These are phyloP conservation scores for Botrytis medusae DNA, from an alignment of 2,329 filamentous ascomycete genomes.

Conservation along the genomic window DNA sequence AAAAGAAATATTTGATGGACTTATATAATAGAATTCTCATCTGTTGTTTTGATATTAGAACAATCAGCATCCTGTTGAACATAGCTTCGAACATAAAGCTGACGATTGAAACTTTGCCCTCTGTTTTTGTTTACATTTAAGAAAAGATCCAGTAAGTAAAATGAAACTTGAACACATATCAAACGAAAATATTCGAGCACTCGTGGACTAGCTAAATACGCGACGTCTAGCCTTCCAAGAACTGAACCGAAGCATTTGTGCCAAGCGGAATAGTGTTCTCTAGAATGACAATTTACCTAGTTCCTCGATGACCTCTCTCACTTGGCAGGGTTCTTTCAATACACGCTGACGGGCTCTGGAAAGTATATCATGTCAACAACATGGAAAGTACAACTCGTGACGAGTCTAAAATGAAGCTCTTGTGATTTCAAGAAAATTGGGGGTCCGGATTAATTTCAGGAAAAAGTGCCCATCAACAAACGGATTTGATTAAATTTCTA, in stretches of 20 bases:
- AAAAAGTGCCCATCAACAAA: neutral
- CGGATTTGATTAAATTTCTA: neutral
- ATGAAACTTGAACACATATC: neutral
- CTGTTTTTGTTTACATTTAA: accelerated
- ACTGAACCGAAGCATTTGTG: neutral
- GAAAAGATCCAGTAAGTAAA: too few species aligned
- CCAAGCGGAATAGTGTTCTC: neutral
- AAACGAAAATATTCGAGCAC: neutral
- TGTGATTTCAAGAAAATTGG: neutral
- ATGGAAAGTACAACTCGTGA: neutral
- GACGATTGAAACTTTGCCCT: neutral
- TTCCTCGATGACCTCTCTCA: neutral
- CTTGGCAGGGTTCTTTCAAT: neutral
- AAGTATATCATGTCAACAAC: neutral
- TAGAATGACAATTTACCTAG: neutral
- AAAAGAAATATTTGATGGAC: neutral
- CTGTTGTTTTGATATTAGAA: neutral
- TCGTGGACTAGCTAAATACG: neutral
- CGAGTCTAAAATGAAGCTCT: neutral
- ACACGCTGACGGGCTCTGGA: neutral
- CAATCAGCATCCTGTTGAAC: neutral
- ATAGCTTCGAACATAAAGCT: neutral
- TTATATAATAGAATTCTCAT: neutral
- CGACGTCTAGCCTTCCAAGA: neutral
- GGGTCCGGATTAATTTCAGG: neutral